Percentiles rank a stretch among this genome's conserved stretches.
Conservation (phyloP, 192 early-diverging fungal species). For the Jimgerdemannia flammicorona region DNA sequence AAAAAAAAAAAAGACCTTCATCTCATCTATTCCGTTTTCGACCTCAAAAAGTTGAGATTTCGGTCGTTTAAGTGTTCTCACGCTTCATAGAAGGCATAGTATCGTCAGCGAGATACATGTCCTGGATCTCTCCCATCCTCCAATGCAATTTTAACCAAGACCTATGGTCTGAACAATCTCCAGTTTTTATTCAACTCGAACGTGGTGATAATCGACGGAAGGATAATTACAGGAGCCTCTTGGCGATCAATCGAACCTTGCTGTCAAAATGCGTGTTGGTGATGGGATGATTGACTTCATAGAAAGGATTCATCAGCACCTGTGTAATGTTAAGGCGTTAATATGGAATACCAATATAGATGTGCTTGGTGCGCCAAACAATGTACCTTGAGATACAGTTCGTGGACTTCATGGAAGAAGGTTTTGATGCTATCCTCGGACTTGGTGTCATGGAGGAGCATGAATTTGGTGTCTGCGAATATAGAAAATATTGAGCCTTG, state of each 20-base stretch:
- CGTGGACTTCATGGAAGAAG: slow-evolving; percentile 83
- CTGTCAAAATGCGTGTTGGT: slow-evolving; percentile 74
- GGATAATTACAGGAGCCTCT: slow-evolving; percentile 61
- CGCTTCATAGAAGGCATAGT: no score
- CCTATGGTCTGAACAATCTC: no score
- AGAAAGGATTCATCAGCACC: slow-evolving; percentile 89
- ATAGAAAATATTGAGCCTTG: neutral
- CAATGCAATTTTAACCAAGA: no score
- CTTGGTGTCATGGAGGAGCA: slow-evolving; percentile 79
- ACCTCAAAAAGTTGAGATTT: no score
- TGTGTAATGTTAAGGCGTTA: slow-evolving; percentile 23
- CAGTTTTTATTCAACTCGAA: no score
- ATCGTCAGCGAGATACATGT: no score
- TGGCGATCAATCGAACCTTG: slow-evolving; percentile 70
- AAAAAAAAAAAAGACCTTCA: no score
- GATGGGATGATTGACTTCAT: slow-evolving; percentile 78
- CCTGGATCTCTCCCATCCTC: no score
- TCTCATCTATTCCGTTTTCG: no score
- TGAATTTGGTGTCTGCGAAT: slow-evolving; percentile 61
- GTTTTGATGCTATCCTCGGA: slow-evolving; percentile 74
- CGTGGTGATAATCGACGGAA: no score
- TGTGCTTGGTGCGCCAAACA: neutral
- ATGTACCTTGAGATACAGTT: slow-evolving; percentile 83
- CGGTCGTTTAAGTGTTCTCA: no score
- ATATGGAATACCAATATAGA: neutral